Evolutionary conservation across 495 filamentous ascomycete genomes (phyloP), one percentile per base, ranked within the genome.

Genomic region (Aspergillus steynii): DNA sequence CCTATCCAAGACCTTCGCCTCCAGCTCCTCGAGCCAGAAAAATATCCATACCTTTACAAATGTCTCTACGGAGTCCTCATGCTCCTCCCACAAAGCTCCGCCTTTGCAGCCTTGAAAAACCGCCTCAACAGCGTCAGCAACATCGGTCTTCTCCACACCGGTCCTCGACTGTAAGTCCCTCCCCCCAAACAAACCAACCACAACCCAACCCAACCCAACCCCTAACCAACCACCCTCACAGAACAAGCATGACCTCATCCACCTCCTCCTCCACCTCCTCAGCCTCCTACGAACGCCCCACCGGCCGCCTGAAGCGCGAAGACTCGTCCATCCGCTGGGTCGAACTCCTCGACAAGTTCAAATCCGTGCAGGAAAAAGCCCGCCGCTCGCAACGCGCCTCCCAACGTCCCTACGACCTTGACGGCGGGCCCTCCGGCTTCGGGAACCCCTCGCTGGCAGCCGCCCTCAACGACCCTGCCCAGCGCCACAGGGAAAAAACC

Each of bases 21-120:
- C 29, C 96, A 99, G 71, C 87, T 99, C 20, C 88, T 99, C n/a
- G 96, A 99, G 70, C 96, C 96, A 8, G 96, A 98, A 72, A 91
- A 89, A 74, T 95, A 95, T 61, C 96, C 96, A 10, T 90, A 96
- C 69, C 82, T 99, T 2, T 98, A 99, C 78, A 99, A 99, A 79
- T 98, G 94, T 74, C 87, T 99, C 12, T 99, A 97, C 68, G 96
- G 96, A 32, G 83, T 99, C 10, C 80, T 99, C 56, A 99, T 99
- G 96, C 88, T 99, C 50, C 85, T 99, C 14, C 96, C 96, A 2
- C 96, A 99, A 74, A 96, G 92, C 27, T 94, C 93, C 31, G 96
- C 96, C 10, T 99, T 99, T 74, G 94, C 93, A 7, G 93, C 93
- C 2, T 81, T 99, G 29, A 99, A 97, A 69, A 99, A 99, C 71